These are phyloP conservation scores for Suhomyces chickasaworum DNA, from an alignment of 1,139 yeast species.

Conservation along the genomic window DNA sequence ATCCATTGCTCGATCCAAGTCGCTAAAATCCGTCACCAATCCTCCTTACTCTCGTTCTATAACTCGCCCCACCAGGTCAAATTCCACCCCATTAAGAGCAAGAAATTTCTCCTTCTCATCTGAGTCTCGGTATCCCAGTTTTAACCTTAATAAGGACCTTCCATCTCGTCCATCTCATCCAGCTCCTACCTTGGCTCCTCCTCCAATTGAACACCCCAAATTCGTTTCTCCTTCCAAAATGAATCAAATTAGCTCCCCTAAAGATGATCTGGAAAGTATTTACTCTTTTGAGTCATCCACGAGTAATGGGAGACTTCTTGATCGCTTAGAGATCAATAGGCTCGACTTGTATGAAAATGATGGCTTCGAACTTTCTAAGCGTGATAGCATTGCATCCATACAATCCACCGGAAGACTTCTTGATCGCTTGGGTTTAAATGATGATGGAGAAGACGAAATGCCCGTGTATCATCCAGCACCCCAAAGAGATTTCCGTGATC, in stretches of 20 bases:
- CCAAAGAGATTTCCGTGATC: not conserved
- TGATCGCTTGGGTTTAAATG: conserved; percentile 36
- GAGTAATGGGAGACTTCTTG: conserved; percentile 46
- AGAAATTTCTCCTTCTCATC: not conserved
- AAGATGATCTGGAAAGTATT: conserved; percentile 34
- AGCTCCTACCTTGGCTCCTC: conserved; percentile 8
- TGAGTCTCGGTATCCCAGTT: not conserved
- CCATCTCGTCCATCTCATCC: not conserved
- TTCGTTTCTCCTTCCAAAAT: conserved; percentile 3
- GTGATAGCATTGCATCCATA: conserved; percentile 32
- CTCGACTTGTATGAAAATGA: conserved; percentile 20
- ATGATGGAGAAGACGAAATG: conserved; percentile 13
- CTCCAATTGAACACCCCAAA: conserved; percentile 3
- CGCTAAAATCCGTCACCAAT: conserved; percentile 7
- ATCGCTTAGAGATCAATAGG: conserved; percentile 32
- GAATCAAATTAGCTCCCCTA: not conserved
- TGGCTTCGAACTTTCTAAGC: conserved; percentile 20
- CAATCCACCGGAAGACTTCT: conserved; percentile 37
- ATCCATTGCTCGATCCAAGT: conserved; percentile 17
- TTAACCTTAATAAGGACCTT: not conserved
- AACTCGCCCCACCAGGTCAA: conserved; percentile 5
- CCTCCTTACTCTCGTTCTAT: not conserved
- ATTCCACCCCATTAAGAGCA: conserved; percentile 5
- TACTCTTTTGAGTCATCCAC: conserved; percentile 50
- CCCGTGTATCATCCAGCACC: not conserved